Percentiles rank a stretch among this genome's conserved stretches.
phyloP scores from a whole-genome alignment of 2,329 filamentous ascomycete species.

The Hymenoscyphus infarciens region DNA sequence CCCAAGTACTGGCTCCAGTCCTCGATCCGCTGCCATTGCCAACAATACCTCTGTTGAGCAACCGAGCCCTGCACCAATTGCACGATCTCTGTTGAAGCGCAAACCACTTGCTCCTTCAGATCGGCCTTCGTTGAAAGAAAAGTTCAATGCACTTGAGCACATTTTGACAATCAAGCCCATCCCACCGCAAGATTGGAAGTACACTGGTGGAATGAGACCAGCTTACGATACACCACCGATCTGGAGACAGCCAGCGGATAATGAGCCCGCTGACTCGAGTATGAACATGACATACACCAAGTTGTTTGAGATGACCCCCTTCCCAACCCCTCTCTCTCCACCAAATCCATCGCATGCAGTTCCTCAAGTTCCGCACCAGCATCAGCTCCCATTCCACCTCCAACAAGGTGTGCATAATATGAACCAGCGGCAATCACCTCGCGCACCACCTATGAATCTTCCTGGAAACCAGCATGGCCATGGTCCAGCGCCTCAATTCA shows the following conservation, averaged over 20 bases:
- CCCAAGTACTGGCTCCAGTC: conserved; percentile 67
- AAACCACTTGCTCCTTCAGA: conserved; percentile 63
- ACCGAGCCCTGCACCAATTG: conserved; percentile 38
- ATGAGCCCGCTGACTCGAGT: conserved; percentile 66
- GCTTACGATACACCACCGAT: conserved; percentile 81
- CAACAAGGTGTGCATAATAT: conserved; percentile 69
- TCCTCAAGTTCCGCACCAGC: conserved; percentile 73
- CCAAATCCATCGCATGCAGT: conserved; percentile 67
- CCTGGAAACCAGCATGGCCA: conserved; percentile 70
- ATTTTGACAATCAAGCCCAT: conserved; percentile 53
- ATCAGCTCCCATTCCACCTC: conserved; percentile 79
- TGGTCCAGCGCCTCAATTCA: conserved; percentile 61
- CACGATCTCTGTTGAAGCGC: conserved; percentile 58
- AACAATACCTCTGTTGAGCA: conserved; percentile 33
- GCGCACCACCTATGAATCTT: conserved; percentile 75
- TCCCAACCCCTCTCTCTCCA: conserved; percentile 58
- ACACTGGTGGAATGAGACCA: conserved; percentile 78
- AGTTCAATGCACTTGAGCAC: conserved; percentile 60
- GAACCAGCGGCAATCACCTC: conserved; percentile 65
- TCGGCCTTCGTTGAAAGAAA: conserved; percentile 48
- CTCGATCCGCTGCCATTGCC: conserved; percentile 50
- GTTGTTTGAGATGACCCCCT: conserved; percentile 69
- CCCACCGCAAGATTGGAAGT: conserved; percentile 60
- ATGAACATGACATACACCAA: conserved; percentile 69
- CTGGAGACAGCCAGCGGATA: conserved; percentile 71